Evolutionary conservation across 352 stramenopile genomes (phyloP), one percentile per base, ranked within the genome.

Genomic region (Pythium insidiosum): DNA sequence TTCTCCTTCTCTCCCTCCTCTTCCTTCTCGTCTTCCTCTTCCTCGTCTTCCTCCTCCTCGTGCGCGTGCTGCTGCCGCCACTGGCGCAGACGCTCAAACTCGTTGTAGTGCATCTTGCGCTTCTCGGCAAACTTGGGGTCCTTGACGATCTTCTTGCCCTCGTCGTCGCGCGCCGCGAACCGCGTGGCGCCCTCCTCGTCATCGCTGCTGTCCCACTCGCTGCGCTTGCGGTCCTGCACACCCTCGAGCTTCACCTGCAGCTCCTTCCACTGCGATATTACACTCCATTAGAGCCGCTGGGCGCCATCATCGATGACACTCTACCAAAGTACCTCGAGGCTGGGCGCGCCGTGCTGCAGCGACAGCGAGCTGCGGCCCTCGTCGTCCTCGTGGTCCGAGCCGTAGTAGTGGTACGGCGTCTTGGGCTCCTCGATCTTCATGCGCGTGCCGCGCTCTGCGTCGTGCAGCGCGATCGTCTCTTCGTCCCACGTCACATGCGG

Each of bases 361-460:
- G 73, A 85, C 23, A 66, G 61, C 11, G 40, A 47, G 10, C 60
- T 64, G 15, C 61, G 56, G 22, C 15, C 28, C 9, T 33, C 28
- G 28, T 33, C 28, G 15, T 33, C 56, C 2, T 42, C 49, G 21
- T 69, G 60, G 20, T 61, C 55, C 9, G 35, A 25, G 18, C 52
- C 53, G 56, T 86, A 89, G 53, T 87, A 86, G 43, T 92, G 67
- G 48, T 94, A 97, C 18, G 89, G 89, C 43, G 89, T 97, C 52
- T 95, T 85, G 38, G 89, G 87, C 65, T 97, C 89, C 43, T 96
- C 80, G 52, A 97, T 97, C 63, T 96, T 96, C 73, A 94, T 89
- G 38, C 88, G 81, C 44, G 89, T 97, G 47, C 89, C 89, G 22
- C 89, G 69, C 23, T 95, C 71, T 47, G 93, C 68, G 58, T 97